A percentile compares a stretch with the other conserved stretches of the same genome.
Conservation (phyloP, 179 eudicot genomes). For the Nepenthes alata region DNA sequence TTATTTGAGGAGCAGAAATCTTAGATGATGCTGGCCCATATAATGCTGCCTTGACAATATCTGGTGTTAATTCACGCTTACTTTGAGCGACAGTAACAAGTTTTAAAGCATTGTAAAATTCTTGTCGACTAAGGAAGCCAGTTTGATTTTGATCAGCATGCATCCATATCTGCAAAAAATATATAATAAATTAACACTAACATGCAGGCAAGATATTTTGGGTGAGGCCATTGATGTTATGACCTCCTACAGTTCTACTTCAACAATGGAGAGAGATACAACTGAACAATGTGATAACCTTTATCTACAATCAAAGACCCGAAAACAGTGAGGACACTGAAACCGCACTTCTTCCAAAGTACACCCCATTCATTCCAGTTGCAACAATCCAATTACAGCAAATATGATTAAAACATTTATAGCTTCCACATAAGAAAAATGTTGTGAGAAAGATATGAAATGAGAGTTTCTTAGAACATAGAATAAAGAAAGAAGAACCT, state of each 20-base stretch:
- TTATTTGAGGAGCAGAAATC: slow-evolving; percentile 93
- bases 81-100: slow-evolving; percentile 92
- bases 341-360: too few relatives aligned
- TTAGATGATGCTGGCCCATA: slow-evolving; percentile 81
- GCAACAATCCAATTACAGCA: too few relatives aligned
- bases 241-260: neutral
- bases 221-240: neutral
- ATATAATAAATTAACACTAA: neutral
- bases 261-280: neutral
- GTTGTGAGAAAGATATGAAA: too few relatives aligned
- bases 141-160: slow-evolving; percentile 73
- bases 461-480: too few relatives aligned
- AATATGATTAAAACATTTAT: too few relatives aligned
- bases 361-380: too few relatives aligned
- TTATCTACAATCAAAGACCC: too few relatives aligned
- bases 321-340: too few relatives aligned
- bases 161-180: slow-evolving; percentile 65
- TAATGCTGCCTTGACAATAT: slow-evolving; percentile 85
- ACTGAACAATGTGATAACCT: too few relatives aligned
- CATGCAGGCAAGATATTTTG: neutral
- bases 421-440: too few relatives aligned
- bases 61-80: slow-evolving; percentile 80
- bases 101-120: slow-evolving; percentile 84
- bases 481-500: too few relatives aligned
- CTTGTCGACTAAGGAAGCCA: slow-evolving; percentile 82